Evolutionary conservation across 108 stramenopile species (phyloP), one percentile per base, ranked within the genome.

Genomic region (Nitzschia palea): DNA sequence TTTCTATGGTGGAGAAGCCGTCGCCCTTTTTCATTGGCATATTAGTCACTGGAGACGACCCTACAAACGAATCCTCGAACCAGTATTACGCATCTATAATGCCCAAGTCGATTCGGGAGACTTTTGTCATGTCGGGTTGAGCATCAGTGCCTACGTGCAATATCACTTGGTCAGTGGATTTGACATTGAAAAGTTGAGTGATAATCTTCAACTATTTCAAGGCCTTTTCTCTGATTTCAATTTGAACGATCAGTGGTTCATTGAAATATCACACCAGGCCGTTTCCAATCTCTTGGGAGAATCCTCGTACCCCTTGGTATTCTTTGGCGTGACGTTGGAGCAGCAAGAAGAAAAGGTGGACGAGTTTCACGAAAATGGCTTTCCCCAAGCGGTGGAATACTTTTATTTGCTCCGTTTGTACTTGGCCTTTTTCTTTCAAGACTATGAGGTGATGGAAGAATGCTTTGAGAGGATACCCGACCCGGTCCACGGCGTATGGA

Each of bases 21-120:
- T 66, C n/a, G 54, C 54, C 29, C 29, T 66, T 15, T 73, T 66
- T 28, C 72, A 73, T 60, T 58, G 56, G 55, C 20, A 73, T 32
- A 36, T 73, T 18, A 66, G 72, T 43, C 72, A 73, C 35, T 66
- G 63, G 64, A 44, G 45, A 6, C 52, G 72, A 23, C 17, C 48
- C 4, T 73, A 73, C 56, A 55, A 44, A 40, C 44, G 63, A 27
- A 48, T 12, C 22, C 32, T 73, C 32, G 56, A 57, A 29, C 72
- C 64, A 23, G 47, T 73, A 1, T 47, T 73, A 10, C n/a, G 28
- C 22, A 59, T 73, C 20, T 73, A 73, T 45, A 73, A 73, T 45
- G 64, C 43, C n/a, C 72, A 73, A 51, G 44, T 73, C 10, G 72
- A 73, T 30, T 34, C 34, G 33, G 72, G 72, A 28, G 72, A 73